phyloP scores from a whole-genome alignment of 177 flowering plant genomes.

The Tripterygium wilfordii region DNA sequence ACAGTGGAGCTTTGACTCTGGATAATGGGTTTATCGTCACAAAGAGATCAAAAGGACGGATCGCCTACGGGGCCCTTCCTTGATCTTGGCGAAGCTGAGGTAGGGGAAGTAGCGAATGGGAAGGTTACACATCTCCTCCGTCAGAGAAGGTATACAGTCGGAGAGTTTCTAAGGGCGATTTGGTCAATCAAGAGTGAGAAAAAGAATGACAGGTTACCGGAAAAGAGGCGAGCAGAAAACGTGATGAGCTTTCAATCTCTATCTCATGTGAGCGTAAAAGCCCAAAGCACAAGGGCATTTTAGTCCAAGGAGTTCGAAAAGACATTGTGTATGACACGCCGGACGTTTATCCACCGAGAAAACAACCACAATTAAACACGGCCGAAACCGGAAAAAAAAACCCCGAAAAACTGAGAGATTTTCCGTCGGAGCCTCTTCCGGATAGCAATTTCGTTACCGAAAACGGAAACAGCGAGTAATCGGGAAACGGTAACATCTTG shows the following conservation, averaged over 20 bases:
- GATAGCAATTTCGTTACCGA: too few relatives aligned
- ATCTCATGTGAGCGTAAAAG: neutral
- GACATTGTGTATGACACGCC: neutral
- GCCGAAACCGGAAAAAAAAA: neutral
- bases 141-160: neutral
- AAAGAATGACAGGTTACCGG: slow-evolving; percentile 22
- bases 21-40: slow-evolving; percentile 5
- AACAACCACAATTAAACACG: too few relatives aligned
- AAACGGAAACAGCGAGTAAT: too few relatives aligned
- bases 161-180: slow-evolving; percentile 6
- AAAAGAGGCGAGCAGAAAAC: slow-evolving; percentile 24
- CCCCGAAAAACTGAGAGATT: too few relatives aligned
- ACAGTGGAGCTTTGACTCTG: too few relatives aligned
- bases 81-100: too few relatives aligned
- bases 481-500: slow-evolving; percentile 2
- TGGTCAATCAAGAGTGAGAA: slow-evolving; percentile 7
- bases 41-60: neutral
- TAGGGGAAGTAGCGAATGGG: neutral
- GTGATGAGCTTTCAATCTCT: slow-evolving; percentile 7
- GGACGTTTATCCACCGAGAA: neutral
- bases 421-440: too few relatives aligned
- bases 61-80: slow-evolving; percentile 1
- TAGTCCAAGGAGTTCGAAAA: slow-evolving; percentile 6
- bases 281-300: slow-evolving; percentile 16
- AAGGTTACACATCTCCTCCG: slow-evolving; percentile 3